Base-by-base conservation (phyloP, 345 rosid species). In the Euclidium syriacum region DNA sequence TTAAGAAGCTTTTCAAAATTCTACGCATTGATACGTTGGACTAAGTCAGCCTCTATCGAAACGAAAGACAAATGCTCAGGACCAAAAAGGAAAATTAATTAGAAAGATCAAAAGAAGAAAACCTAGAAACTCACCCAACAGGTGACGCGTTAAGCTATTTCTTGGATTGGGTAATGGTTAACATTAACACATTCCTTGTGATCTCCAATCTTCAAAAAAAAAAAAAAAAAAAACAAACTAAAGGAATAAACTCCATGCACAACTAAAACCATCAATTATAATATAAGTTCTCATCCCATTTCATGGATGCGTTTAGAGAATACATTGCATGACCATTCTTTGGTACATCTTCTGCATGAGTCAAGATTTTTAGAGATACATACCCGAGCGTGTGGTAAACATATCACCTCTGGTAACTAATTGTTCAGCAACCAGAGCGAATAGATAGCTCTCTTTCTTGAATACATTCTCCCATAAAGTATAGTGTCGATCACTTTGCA, bases 141-240 rank as follows among this genome's bases (percentile, higher is more conserved):
- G 96, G 76, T 32, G 88, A 76, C 15, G 77, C 67, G 67, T 88
- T 69, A 66, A 95, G 76, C 72, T 90, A 95, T 43, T 64, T 75
- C 75, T 64, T 88, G 30, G 97, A 95, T 58, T 90, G 94, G 50
- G 84, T 83, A 40, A 90, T 81, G 19, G 87, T 90, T 48, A 95
- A 85, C 99, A 90, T 88, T 0, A 98, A 90, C 27, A 95, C 99
- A 81, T 90, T 97, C 79, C 99, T 84, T 39, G 96, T 88, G 69
- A 97, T 95, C 68, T 95, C 96, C 85, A 95, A 72, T 30, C 97
- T 88, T 51, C 26, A 52, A 24, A 7, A 63, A 20, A 78, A 5
- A 12, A 74, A 15, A 34, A 64, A 2, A 26, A 50, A 49, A 64
- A 11, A 4, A 33, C n/a, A n/a, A n/a, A n/a, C n/a, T n/a, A 30